phyloP scores from a whole-genome alignment of 2,329 filamentous ascomycete species.

The Aureobasidium sp. region DNA sequence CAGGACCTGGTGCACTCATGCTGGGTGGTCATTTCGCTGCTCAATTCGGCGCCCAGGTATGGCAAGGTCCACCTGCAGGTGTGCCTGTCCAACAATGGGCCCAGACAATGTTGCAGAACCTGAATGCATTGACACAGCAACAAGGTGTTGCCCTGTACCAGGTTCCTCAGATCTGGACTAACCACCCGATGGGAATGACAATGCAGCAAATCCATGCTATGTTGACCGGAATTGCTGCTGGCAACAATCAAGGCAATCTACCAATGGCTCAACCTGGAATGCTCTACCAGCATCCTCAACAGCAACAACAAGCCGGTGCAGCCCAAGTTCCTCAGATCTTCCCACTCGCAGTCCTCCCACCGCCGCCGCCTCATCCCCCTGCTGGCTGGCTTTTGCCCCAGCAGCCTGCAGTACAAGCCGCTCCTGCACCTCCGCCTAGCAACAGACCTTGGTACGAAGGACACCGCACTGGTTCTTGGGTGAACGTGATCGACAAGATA shows the following conservation, averaged over 20 bases:
- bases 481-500: constrained; percentile 39
- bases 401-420: not conserved
- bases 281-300: not conserved
- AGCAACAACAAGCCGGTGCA: not conserved
- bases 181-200: constrained; percentile 6
- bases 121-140: not conserved
- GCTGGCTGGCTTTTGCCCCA: not conserved
- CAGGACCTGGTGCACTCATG: not conserved
- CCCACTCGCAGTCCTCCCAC: not conserved
- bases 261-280: constrained; percentile 3
- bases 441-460: constrained; percentile 20
- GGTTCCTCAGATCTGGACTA: constrained; percentile 5
- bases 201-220: constrained; percentile 3
- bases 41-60: constrained; percentile 1
- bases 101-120: not conserved
- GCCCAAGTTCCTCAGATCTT: not conserved
- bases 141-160: not conserved
- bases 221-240: not conserved
- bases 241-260: not conserved
- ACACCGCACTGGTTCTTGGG: constrained; percentile 41
- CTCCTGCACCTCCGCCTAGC: not conserved
- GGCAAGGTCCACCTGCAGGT: constrained; percentile 1
- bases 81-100: constrained; percentile 2
- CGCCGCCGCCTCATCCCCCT: not conserved
- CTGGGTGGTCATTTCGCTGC: not conserved